A percentile compares a stretch with the other conserved stretches of the same genome.
Conservation (phyloP, 2,329 filamentous ascomycete genomes). For the Metarhizium album region DNA sequence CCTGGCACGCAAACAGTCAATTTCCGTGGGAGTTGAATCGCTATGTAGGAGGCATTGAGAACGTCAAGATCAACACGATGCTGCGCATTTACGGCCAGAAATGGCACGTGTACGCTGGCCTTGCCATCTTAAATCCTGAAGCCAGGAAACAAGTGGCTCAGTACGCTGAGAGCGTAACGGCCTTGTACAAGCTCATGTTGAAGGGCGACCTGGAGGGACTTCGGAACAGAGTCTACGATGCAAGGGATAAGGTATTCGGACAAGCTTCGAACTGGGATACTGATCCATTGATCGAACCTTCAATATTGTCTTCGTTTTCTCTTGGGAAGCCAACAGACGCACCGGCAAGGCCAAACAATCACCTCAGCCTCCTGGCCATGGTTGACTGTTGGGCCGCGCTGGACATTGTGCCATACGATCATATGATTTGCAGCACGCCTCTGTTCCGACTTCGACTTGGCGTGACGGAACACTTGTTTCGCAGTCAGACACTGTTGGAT, state of each 20-base stretch:
- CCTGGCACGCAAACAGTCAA: constrained; percentile 89
- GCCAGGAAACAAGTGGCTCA: constrained; percentile 88
- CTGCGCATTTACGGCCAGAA: constrained; percentile 96
- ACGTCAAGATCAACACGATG: constrained; percentile 98
- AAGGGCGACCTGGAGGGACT: constrained; percentile 71
- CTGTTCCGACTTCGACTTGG: constrained; percentile 94
- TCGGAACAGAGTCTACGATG: constrained; percentile 53
- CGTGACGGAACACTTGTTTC: constrained; percentile 93
- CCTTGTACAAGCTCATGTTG: constrained; percentile 94
- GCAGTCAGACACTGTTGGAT: constrained; percentile 68
- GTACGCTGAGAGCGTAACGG: constrained; percentile 85
- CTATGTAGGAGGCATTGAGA: constrained; percentile 94
- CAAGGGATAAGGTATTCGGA: constrained; percentile 64
- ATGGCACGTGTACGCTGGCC: constrained; percentile 97
- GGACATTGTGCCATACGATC: constrained; percentile 91
- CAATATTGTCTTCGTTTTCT: constrained; percentile 80
- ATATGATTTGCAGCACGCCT: constrained; percentile 99
- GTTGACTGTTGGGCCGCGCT: constrained; percentile 97
- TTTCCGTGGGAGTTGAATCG: constrained; percentile 97
- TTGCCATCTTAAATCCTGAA: constrained; percentile 92
- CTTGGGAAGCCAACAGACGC: constrained; percentile 57
- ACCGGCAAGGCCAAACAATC: constrained; percentile 68
- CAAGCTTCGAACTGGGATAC: constrained; percentile 50
- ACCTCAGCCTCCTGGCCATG: constrained; percentile 87
- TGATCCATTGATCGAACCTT: constrained; percentile 65